Base-by-base conservation (phyloP, 805 yeast species). In the Komagataella ulmi region DNA sequence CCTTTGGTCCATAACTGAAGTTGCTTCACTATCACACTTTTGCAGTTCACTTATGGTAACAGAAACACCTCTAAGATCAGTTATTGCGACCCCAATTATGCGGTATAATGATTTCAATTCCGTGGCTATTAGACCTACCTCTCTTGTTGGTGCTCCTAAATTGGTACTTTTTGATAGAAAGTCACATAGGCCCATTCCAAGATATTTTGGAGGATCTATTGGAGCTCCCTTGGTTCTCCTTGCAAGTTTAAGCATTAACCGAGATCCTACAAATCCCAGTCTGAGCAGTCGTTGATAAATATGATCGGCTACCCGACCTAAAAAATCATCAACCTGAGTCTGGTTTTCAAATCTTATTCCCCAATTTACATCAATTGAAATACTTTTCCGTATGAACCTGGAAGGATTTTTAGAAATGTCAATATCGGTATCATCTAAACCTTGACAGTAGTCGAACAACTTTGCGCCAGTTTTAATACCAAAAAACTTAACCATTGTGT, bases 341-440 rank as follows among this genome's bases (percentile, higher is more conserved):
- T 75, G 69, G 0, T 68, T 69, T 36, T 79, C 76, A 56, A 90
- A 85, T 49, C 98, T 62, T 0, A 91, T 85, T 0, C 97, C 98
- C 83, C 88, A 91, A 55, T 88, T 87, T 24, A 91, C 83, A 61
- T 91, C 98, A 3, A 89, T 85, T 0, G 96, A 88, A 0, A 91
- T 75, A 1, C 93, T 78, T 58, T 88, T 88, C 24, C 95, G 71
- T 10, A 77, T 73, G 17, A 80, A 71, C 50, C 67, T 79, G 14
- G 70, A 66, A 7, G 80, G 78, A 36, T 72, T 70, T 7, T 63
- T 54, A 30, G 79, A 63, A n/a, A 83, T 68, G 44, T 76, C 79
- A 50, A 83, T 76, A 4, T 74, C 74, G 0, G 85, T 77, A 48
- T 70, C 66, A 64, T 91, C 97, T 8, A 72, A 65, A 0, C 97